Conservation (phyloP, 306 rosid genomes). For the Pueraria montana region DNA sequence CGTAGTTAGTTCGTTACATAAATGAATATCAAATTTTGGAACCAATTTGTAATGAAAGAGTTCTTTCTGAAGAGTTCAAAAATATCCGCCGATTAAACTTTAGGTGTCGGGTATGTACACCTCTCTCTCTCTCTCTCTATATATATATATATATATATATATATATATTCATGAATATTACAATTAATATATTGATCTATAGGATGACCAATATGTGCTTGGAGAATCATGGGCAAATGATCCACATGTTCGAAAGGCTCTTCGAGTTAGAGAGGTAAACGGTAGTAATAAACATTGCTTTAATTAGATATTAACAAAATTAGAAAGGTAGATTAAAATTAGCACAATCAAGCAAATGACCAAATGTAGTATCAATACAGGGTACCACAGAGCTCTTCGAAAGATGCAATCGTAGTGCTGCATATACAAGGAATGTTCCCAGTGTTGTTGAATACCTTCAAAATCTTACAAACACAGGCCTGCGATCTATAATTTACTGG, state of each 20-base stretch:
- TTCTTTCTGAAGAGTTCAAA: conserved; percentile 8
- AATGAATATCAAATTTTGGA: not conserved
- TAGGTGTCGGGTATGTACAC: conserved; percentile 32
- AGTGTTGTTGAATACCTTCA: conserved; percentile 47
- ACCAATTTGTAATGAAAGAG: conserved; percentile 18
- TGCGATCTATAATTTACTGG: conserved; percentile 45
- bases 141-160: too few species aligned
- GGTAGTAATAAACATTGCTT: not conserved
- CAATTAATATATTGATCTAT: too few species aligned
- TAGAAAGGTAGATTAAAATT: not conserved
- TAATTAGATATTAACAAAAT: not conserved
- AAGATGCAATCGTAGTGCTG: not conserved
- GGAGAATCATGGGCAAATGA: too few species aligned
- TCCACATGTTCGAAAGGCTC: too few species aligned
- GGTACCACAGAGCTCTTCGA: conserved; percentile 36
- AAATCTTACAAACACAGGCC: conserved; percentile 16
- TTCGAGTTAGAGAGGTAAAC: conserved; percentile 44
- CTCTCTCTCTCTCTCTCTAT: not conserved
- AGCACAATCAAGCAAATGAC: too few species aligned
- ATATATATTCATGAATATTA: too few species aligned
- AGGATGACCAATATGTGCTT: too few species aligned
- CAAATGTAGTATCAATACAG: not conserved
- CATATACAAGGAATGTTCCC: not conserved
- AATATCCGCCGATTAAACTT: not conserved
- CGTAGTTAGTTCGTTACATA: conserved; percentile 39